phyloP scores from a whole-genome alignment of 495 filamentous ascomycete genomes.

The Penicillium coprophilum region DNA sequence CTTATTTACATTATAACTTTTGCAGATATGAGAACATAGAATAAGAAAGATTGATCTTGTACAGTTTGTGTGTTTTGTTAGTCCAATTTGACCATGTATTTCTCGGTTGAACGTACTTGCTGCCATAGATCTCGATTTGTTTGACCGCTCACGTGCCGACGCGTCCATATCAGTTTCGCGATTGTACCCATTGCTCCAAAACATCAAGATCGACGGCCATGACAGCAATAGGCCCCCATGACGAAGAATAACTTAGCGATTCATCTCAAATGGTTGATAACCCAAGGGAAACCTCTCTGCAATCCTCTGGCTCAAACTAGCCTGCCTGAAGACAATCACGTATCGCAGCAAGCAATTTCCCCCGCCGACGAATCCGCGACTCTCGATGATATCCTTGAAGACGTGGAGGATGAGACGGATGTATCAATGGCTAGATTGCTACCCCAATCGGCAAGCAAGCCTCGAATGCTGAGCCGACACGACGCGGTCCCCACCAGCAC shows the following conservation, averaged over 20 bases:
- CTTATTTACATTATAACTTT: background rate
- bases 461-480: constrained; percentile 44
- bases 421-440: constrained; percentile 57
- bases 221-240: constrained; percentile 44
- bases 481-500: constrained; percentile 17
- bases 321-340: constrained; percentile 22
- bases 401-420: constrained; percentile 31
- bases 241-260: constrained; percentile 51
- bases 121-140: constrained; percentile 9
- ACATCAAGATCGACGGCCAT: constrained; percentile 27
- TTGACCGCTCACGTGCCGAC: constrained; percentile 35
- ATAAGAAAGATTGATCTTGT: background rate
- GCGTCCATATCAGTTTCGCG: constrained; percentile 26
- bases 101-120: background rate
- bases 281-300: constrained; percentile 40
- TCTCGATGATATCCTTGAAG: constrained; percentile 26
- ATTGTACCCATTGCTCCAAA: constrained; percentile 16
- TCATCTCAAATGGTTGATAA: constrained; percentile 53
- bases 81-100: background rate
- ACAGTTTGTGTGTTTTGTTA: background rate
- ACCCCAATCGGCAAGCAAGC: constrained; percentile 53
- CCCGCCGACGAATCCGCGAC: constrained; percentile 23
- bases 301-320: constrained; percentile 32
- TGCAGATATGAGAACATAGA: background rate
- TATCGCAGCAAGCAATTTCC: constrained; percentile 18